These are phyloP conservation scores for Acanthamoeba lenticulata DNA, from an alignment of 208 protist genomes.

Conservation along the genomic window DNA sequence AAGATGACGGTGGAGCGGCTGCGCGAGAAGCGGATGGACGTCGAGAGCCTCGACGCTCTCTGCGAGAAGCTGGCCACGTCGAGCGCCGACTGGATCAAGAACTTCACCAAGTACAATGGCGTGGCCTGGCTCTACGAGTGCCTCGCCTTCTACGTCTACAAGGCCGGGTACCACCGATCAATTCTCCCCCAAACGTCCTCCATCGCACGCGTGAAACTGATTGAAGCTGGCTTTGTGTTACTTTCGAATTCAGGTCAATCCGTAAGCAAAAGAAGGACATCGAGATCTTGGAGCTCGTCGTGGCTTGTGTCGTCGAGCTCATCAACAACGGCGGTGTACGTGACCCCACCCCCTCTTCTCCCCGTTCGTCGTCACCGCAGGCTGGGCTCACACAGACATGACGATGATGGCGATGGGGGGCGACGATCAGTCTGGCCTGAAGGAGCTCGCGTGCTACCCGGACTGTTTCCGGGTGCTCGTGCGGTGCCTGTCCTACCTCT, in stretches of 20 bases:
- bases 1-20: background rate
- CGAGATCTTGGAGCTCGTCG: background rate
- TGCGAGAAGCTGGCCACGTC: constrained; percentile 14
- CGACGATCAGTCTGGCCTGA: background rate
- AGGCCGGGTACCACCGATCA: background rate
- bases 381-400: too few species aligned
- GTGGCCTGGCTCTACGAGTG: constrained; percentile 21
- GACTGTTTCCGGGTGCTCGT: background rate
- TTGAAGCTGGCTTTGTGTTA: too few species aligned
- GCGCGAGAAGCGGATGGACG: background rate
- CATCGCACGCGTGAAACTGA: too few species aligned
- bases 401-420: too few species aligned
- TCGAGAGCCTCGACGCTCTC: background rate
- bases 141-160: constrained; percentile 2
- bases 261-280: background rate
- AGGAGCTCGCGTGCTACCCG: background rate
- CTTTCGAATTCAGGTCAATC: background rate
- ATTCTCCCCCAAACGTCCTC: too few species aligned
- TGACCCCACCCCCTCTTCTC: background rate
- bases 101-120: background rate
- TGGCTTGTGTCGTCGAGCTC: constrained; percentile 28
- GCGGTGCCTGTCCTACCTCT: constrained; percentile 5
- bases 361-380: background rate
- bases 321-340: constrained; percentile 25
- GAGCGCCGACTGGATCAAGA: background rate